Percentiles rank a stretch among this genome's conserved stretches.
These are phyloP conservation scores for Fusarium humuli DNA, from an alignment of 2,329 filamentous ascomycete species.

Conservation along the genomic window DNA sequence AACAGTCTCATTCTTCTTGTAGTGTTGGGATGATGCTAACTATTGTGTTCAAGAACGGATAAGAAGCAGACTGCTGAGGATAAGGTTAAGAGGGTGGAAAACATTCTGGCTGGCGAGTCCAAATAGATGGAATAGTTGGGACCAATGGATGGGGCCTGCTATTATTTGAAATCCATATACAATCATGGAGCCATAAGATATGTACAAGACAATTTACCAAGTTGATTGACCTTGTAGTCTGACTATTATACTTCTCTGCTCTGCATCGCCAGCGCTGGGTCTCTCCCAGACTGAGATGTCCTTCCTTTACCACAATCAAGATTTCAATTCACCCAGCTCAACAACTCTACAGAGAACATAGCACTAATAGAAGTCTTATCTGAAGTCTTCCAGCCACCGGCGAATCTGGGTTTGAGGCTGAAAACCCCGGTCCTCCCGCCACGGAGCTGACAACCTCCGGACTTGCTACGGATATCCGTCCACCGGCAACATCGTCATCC, in stretches of 20 bases:
- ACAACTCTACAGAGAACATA: background rate
- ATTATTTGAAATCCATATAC: background rate
- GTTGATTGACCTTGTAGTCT: background rate
- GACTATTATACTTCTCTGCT: background rate
- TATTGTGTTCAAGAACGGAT: slow-evolving; percentile 71
- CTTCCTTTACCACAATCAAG: background rate
- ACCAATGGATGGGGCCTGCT: background rate
- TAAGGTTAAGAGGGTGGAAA: slow-evolving; percentile 75
- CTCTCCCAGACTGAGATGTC: background rate
- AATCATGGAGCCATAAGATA: no score
- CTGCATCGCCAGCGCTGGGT: background rate
- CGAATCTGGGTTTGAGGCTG: slow-evolving; percentile 17
- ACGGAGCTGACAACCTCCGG: slow-evolving; percentile 6
- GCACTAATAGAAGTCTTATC: background rate
- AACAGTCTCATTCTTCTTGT: background rate
- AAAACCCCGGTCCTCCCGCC: slow-evolving; percentile 12
- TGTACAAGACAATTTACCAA: background rate
- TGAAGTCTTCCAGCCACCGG: background rate
- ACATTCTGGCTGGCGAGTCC: slow-evolving; percentile 55
- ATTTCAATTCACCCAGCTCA: background rate
- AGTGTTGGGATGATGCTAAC: background rate
- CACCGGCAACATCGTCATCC: background rate
- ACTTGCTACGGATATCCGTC: slow-evolving; percentile 1
- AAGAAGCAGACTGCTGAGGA: slow-evolving; percentile 85
- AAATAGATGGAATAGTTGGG: slow-evolving; percentile 1